Evolutionary conservation across 2,329 filamentous ascomycete genomes (phyloP), one percentile per base, ranked within the genome.

Genomic region (Penicillium brasilianum): DNA sequence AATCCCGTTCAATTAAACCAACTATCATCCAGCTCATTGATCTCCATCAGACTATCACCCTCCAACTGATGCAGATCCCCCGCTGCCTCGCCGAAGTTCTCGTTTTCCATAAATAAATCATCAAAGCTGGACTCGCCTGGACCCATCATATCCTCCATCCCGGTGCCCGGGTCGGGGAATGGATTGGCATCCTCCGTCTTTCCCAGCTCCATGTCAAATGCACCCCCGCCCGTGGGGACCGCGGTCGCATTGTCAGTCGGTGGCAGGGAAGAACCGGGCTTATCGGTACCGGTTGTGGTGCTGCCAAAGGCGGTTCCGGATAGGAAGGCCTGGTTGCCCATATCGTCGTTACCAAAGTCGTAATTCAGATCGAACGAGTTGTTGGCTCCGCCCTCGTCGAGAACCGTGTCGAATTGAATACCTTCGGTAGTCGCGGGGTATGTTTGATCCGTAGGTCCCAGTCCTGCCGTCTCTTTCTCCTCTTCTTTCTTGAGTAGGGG

Each of bases 61-160:
- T 75, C 74, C 61, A 80, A 61, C 63, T 78, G 58, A 59, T 66
- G 70, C 22, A 74, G 66, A 52, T 77, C 73, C 2, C 71, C 72
- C 30, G 60, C 71, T 6, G 73, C 74, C 1, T 69, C 73, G 9
- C 70, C 77, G 44, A 77, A 67, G 59, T 76, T 74, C 3, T 77
- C 77, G 28, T 67, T 76, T 25, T 78, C 78, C 67, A 79, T 72
- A 60, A 80, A 78, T n/a, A 80, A 60, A 55, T 80, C 77, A 57
- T 81, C 80, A 58, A 82, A 81, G 61, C 74, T 80, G 18, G 79
- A 81, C 64, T 78, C 76, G 14, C 76, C 77, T 7, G 74, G 76
- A 2, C 68, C 74, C 67, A 79, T 76, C 25, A 75, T 66, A 64
- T 77, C 72, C 11, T 76, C 76, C 25, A 68, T 69, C 18, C 66